Evolutionary conservation across 768 basidiomycete genomes (phyloP), one percentile per base, ranked within the genome.

Genomic region (Kwoniella mangroviensis): DNA sequence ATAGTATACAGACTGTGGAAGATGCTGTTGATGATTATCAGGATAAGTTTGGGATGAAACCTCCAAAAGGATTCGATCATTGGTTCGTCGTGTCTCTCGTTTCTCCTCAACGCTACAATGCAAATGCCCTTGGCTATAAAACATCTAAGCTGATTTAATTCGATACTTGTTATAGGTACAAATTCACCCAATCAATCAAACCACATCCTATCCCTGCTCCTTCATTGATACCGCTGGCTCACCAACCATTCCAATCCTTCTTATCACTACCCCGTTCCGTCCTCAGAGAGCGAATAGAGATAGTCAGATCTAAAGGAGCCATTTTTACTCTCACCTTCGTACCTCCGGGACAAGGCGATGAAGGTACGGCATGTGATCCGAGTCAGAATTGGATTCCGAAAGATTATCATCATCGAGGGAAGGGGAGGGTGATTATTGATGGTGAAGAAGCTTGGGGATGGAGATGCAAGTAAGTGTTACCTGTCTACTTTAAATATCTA

Each of bases 11-110:
- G 40, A 51, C 65, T 15, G 41, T 79, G 4, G 69, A 71, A n/a
- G 75, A 79, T 67, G 66, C 69, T 28, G 75, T 72, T n/a, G 63
- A 72, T 22, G 75, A 79, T 62, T 79, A 79, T 69, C 68, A 71
- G 70, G 62, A 66, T 43, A 70, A 52, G 1, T 79, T 63, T 41
- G 66, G 73, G 12, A 65, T 79, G 70, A 61, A 65, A 19, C 78
- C 78, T 40, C 78, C 78, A 0, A 73, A 62, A 24, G 75, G 75
- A 12, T 79, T 76, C 56, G 75, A 79, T 4, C 53, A 59, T 11
- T 79, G 77, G 77, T 79, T 45, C 24, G 74, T 69, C 52, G 2
- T 22, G 26, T 28, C 26, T 68, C 28, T 19, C 34, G 21, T 53
- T 26, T 52, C 17, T 26, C 21, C 26, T 26, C 26, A 26, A 26